Conservation (phyloP, 2,329 filamentous ascomycete genomes). For the Phaeosphaeria sp. region DNA sequence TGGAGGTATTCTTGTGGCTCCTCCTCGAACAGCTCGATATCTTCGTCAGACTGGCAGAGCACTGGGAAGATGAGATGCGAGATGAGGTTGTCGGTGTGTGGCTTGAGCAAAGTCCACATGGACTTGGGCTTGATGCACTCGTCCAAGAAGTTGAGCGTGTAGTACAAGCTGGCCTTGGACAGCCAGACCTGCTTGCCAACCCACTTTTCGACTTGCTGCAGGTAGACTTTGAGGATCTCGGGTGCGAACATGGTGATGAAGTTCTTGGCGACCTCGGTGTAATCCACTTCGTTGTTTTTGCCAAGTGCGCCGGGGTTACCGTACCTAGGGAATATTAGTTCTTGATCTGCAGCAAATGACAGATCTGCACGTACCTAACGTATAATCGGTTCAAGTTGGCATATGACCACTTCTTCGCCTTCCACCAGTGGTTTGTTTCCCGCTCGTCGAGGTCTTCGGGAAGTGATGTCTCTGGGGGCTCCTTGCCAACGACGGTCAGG, state of each 20-base stretch:
- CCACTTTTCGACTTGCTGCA: conserved; percentile 96
- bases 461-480: conserved; percentile 80
- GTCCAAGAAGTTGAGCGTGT: conserved; percentile 93
- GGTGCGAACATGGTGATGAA: conserved; percentile 93
- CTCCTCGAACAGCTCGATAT: conserved; percentile 90
- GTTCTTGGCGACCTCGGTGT: conserved; percentile 82
- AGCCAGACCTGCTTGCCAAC: conserved; percentile 93
- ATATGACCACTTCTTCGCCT: conserved; percentile 99
- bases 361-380: conserved; percentile 69
- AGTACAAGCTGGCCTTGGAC: conserved; percentile 90
- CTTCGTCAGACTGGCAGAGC: conserved; percentile 88
- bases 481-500: conserved; percentile 85
- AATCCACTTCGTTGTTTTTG: conserved; percentile 76
- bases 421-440: conserved; percentile 98
- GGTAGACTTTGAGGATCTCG: conserved; percentile 93
- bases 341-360: background rate
- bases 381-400: conserved; percentile 96
- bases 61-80: conserved; percentile 96
- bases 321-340: conserved; percentile 66
- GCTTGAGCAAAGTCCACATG: conserved; percentile 94
- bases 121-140: conserved; percentile 97
- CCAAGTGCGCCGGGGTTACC: conserved; percentile 82
- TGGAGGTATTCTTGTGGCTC: conserved; percentile 97
- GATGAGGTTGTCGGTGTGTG: conserved; percentile 90
- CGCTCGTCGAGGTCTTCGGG: conserved; percentile 81